A percentile compares a stretch with the other conserved stretches of the same genome.
Conservation (phyloP, 306 rosid species). For the Adenanthera pavonina region DNA sequence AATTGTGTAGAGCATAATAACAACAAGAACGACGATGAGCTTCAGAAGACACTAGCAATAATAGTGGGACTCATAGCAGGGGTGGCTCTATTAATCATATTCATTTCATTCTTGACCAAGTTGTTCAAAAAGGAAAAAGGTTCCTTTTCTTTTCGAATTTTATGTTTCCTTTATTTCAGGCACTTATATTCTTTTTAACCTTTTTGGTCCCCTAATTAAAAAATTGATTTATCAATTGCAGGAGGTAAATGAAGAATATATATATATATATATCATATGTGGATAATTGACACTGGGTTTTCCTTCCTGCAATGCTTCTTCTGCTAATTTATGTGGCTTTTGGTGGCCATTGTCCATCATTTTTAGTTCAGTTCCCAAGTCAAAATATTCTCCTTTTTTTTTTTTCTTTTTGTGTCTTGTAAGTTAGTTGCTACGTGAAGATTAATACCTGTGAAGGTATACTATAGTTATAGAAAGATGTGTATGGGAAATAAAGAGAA, state of each 20-base stretch:
- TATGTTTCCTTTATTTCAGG: neutral
- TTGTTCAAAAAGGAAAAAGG: conserved; percentile 47
- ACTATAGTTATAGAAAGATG: conserved; percentile 59
- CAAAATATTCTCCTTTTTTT: neutral
- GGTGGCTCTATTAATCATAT: conserved; percentile 65
- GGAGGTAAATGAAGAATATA: conserved; percentile 61
- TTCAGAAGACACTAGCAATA: conserved; percentile 80
- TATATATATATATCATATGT: too few species aligned
- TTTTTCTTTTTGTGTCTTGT: conserved; percentile 31
- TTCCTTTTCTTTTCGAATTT: neutral
- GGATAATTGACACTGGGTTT: conserved; percentile 38
- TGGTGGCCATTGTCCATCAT: conserved; percentile 31
- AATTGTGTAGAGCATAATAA: conserved; percentile 41
- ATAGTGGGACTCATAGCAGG: conserved; percentile 79
- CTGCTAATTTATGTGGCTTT: conserved; percentile 48
- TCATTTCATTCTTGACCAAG: conserved; percentile 67
- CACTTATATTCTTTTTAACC: neutral
- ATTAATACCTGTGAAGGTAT: conserved; percentile 49
- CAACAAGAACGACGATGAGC: conserved; percentile 50
- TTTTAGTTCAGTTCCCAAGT: neutral
- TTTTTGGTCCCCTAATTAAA: neutral
- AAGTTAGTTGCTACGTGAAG: conserved; percentile 45
- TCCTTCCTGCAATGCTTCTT: conserved; percentile 38
- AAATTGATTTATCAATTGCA: conserved; percentile 41
- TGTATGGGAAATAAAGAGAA: conserved; percentile 47